phyloP scores from a whole-genome alignment of 352 stramenopile species.

The Globisporangium rhizosaccharum region DNA sequence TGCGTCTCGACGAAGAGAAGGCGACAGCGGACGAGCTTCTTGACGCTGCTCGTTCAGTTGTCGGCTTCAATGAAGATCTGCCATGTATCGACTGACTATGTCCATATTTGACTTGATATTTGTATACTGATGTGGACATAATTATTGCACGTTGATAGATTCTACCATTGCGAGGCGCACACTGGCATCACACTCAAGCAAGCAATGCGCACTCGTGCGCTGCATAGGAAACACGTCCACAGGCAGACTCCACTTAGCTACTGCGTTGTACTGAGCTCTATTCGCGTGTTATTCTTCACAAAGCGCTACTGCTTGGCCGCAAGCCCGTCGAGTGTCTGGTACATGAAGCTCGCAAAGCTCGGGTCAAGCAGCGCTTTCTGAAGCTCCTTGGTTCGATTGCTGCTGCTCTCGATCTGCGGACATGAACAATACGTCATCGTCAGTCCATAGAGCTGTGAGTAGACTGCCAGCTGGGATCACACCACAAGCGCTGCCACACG shows the following conservation, averaged over 20 bases:
- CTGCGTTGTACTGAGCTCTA: too few species aligned
- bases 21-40: background rate
- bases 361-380: constrained; percentile 73
- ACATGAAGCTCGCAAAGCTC: constrained; percentile 75
- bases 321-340: constrained; percentile 61
- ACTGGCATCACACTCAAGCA: too few species aligned
- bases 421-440: background rate
- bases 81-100: too few species aligned
- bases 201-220: too few species aligned
- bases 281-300: too few species aligned
- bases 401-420: constrained; percentile 54
- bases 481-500: background rate
- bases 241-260: too few species aligned
- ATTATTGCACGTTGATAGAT: too few species aligned
- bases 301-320: constrained; percentile 1
- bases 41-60: background rate
- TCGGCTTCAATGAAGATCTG: background rate
- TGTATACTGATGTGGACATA: too few species aligned
- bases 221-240: too few species aligned
- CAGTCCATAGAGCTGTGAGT: background rate
- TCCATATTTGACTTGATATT: too few species aligned
- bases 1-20: background rate
- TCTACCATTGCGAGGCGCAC: too few species aligned
- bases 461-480: constrained; percentile 1
- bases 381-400: constrained; percentile 61